phyloP scores from a whole-genome alignment of 202 grass and related monocot genomes.

The Schoenoplectus tabernaemontani region DNA sequence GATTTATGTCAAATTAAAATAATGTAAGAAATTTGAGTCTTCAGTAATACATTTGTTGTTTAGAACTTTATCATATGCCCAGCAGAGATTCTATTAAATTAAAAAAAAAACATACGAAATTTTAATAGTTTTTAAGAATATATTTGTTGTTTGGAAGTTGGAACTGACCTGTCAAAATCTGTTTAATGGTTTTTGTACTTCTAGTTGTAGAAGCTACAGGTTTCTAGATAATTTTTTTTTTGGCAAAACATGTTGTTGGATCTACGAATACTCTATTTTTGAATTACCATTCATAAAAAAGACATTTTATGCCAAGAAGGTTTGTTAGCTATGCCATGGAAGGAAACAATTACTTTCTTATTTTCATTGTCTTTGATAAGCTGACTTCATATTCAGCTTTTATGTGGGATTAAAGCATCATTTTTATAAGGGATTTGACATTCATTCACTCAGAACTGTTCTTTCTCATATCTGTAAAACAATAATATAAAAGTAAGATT shows the following conservation, averaged over 20 bases:
- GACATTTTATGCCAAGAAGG: background rate
- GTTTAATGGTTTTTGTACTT: background rate
- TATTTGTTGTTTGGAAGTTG: background rate
- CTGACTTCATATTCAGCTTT: background rate
- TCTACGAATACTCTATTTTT: background rate
- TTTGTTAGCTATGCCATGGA: background rate
- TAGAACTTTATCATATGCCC: background rate
- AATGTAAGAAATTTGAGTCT: background rate
- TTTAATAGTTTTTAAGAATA: slow-evolving; percentile 1
- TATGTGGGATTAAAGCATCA: background rate
- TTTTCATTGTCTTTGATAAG: background rate
- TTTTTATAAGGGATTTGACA: background rate
- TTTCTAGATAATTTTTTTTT: background rate
- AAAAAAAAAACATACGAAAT: background rate
- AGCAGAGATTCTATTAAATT: background rate
- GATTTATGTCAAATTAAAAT: background rate
- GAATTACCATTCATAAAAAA: background rate
- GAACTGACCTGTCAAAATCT: background rate
- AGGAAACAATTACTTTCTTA: background rate
- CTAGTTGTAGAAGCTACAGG: background rate
- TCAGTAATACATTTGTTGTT: background rate
- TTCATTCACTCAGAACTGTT: background rate
- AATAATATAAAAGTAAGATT: background rate
- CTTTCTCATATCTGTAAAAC: background rate
- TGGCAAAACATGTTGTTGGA: no score